These are phyloP conservation scores for Coemansia sp. DNA, from an alignment of 192 early-diverging fungal species.

Conservation along the genomic window DNA sequence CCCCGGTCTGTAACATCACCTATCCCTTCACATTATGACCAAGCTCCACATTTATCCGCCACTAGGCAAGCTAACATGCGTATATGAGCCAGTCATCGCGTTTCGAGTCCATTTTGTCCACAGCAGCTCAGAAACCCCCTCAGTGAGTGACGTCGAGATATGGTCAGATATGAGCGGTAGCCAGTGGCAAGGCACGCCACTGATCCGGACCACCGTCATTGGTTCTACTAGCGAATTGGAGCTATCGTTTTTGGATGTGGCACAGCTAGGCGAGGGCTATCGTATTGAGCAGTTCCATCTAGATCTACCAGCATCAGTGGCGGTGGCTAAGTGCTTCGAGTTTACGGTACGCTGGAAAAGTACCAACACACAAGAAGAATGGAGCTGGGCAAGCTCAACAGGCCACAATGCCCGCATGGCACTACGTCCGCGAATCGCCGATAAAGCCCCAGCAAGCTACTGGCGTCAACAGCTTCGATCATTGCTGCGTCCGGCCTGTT, in stretches of 20 bases:
- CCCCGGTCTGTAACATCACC: background rate
- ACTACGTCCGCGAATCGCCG: slow-evolving; percentile 13
- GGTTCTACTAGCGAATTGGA: background rate
- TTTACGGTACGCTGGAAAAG: slow-evolving; percentile 47
- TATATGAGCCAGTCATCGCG: slow-evolving; percentile 20
- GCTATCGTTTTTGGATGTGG: slow-evolving; percentile 23
- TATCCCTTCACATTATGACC: slow-evolving; percentile 7
- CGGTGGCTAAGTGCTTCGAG: slow-evolving; percentile 27
- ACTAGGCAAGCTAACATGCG: slow-evolving; percentile 36
- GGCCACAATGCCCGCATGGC: slow-evolving; percentile 39
- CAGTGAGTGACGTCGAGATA: slow-evolving; percentile 23
- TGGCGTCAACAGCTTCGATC: slow-evolving; percentile 37
- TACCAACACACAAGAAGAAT: background rate
- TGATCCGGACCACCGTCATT: background rate
- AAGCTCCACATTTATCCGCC: slow-evolving; percentile 37
- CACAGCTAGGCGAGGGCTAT: slow-evolving; percentile 11
- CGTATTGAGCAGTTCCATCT: slow-evolving; percentile 30
- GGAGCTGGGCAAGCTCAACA: slow-evolving; percentile 35
- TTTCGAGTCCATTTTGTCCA: slow-evolving; percentile 44
- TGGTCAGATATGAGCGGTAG: slow-evolving; percentile 37
- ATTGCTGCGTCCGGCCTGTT: background rate
- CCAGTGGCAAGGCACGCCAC: slow-evolving; percentile 26
- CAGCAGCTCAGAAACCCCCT: background rate
- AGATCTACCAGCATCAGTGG: slow-evolving; percentile 10
- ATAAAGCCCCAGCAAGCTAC: slow-evolving; percentile 14